Conservation (phyloP, 73 alveolate species). For the Paramecium biaurelia region DNA sequence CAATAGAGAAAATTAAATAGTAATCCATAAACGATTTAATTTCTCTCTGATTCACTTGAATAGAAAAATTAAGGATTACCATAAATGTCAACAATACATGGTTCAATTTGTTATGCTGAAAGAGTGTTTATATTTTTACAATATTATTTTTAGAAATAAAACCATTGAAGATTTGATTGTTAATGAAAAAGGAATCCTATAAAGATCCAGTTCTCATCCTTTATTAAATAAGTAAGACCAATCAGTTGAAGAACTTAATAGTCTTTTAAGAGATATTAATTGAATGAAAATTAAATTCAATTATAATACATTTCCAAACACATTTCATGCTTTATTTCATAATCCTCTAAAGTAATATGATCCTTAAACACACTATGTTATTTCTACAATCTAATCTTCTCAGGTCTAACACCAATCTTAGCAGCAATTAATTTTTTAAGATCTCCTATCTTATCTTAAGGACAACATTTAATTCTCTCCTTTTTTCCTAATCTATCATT, state of each 20-base stretch:
- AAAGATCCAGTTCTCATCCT: conserved; percentile 14
- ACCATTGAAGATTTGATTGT: neutral
- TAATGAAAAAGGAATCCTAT: neutral
- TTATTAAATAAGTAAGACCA: neutral
- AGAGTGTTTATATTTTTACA: conserved; percentile 1
- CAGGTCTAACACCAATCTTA: conserved; percentile 90
- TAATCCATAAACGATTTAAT: neutral
- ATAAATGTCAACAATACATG: neutral
- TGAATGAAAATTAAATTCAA: conserved; percentile 47
- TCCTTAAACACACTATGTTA: conserved; percentile 88
- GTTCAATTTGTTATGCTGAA: neutral
- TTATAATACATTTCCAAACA: conserved; percentile 89
- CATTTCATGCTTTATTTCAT: conserved; percentile 91
- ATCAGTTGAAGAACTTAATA: conserved; percentile 17
- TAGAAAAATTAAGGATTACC: neutral
- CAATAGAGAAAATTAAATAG: neutral
- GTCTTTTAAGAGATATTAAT: neutral
- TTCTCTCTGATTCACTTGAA: neutral
- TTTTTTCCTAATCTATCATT: conserved; percentile 92
- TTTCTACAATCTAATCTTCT: conserved; percentile 87
- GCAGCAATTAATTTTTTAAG: conserved; percentile 89
- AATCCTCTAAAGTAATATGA: conserved; percentile 92
- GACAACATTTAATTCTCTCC: conserved; percentile 91
- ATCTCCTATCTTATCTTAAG: conserved; percentile 85
- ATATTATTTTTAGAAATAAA: neutral